These are phyloP conservation scores for Salix viminalis DNA, from an alignment of 345 rosid genomes.

Conservation along the genomic window DNA sequence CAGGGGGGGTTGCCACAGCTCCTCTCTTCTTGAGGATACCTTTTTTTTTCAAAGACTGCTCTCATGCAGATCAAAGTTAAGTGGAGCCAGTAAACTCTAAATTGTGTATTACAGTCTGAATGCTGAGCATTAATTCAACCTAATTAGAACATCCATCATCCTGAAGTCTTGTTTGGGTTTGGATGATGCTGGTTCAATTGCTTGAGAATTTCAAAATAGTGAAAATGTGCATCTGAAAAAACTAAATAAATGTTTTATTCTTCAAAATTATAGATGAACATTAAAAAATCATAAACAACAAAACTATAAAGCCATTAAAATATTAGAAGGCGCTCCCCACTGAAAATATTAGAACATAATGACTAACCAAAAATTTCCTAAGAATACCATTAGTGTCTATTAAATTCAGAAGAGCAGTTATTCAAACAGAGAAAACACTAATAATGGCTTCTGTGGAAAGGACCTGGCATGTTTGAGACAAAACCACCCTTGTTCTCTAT, in stretches of 20 bases:
- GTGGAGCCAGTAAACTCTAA: background rate
- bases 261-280: background rate
- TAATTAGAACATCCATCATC: background rate
- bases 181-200: background rate
- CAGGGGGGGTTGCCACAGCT: background rate
- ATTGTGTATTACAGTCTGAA: background rate
- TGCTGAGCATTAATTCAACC: background rate
- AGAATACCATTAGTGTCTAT: background rate
- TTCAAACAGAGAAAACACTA: background rate
- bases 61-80: background rate
- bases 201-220: background rate
- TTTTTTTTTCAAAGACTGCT: background rate
- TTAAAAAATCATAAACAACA: background rate
- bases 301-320: background rate
- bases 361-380: background rate
- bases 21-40: background rate
- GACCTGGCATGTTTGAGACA: constrained; percentile 79
- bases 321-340: background rate
- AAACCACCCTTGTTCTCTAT: constrained; percentile 73
- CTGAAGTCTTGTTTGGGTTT: background rate
- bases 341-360: background rate
- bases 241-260: background rate
- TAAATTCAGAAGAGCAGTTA: background rate
- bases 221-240: background rate
- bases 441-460: background rate